Base-by-base conservation (phyloP, 192 early-diverging fungal species). In the Coemansia sp. region DNA sequence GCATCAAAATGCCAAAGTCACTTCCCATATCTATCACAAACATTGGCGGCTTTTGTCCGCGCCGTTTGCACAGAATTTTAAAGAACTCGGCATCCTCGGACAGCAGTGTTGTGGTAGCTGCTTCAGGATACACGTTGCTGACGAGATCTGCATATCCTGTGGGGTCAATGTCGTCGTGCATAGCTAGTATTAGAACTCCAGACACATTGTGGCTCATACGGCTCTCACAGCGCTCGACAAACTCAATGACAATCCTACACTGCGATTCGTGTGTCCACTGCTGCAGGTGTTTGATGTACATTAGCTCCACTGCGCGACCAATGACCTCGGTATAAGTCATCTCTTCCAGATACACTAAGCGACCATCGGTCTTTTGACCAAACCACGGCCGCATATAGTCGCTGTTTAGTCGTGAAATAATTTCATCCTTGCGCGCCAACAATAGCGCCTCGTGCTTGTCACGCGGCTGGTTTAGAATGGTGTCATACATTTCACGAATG, bases 291-390 rank as follows among this genome's bases (percentile, higher is more conserved):
- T n/a, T n/a, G n/a, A n/a, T n/a, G n/a, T 91, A 96, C 81, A 94
- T 67, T 17, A 93, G 84, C 74, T 90, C 89, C n/a, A 94, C 79
- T 79, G 95, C 61, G 46, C 96, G 92, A 62, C 82, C 70, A 31
- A 88, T 79, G 25, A 95, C 93, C 68, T 96, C 92, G 55, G 85
- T 78, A 68, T 98, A 98, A 7, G 96, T 95, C 94, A 98, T 96
- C 40, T 94, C 91, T 62, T 90, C 86, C 59, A 98, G 76, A 63
- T 94, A 92, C 31, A 84, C 89, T 46, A 88, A 76, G 2, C 68
- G 73, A 20, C 92, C 92, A 58, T 89, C 83, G 7, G 82, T 66
- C 82, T 95, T 96, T 61, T 79, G 79, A 47, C 92, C 94, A 74
- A 98, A 98, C 96, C 96, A 98, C 17, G 91, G 89, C 82, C 93